Conservation (phyloP, 371 early-diverging fungal species). For the Mortierella polycephala region DNA sequence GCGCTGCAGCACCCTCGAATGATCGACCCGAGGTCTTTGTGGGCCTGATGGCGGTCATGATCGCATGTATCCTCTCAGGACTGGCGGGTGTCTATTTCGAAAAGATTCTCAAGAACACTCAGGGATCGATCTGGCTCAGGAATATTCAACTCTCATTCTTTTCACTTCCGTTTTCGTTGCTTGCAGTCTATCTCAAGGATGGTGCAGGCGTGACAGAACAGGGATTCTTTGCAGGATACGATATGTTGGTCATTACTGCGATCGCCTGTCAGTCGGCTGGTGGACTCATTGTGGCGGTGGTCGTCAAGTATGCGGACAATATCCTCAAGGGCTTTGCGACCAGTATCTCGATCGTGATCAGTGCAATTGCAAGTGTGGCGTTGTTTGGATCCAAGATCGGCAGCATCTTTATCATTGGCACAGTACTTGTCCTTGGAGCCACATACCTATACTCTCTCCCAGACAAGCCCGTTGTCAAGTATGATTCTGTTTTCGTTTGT, state of each 20-base stretch:
- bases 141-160: conserved; percentile 91
- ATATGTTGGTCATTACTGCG: conserved; percentile 76
- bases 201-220: conserved; percentile 74
- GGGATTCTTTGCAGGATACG: conserved; percentile 94
- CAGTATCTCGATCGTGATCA: conserved; percentile 92
- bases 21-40: conserved; percentile 58
- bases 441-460: conserved; percentile 81
- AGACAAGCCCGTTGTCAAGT: conserved; percentile 53
- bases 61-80: conserved; percentile 92
- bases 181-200: conserved; percentile 79
- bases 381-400: conserved; percentile 83
- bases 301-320: conserved; percentile 97
- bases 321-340: conserved; percentile 97
- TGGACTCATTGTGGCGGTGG: conserved; percentile 93
- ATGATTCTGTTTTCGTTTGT: conserved; percentile 7
- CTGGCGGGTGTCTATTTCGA: conserved; percentile 97
- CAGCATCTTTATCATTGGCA: conserved; percentile 78
- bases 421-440: conserved; percentile 79
- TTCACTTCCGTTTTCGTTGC: conserved; percentile 72
- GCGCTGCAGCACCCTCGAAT: conserved; percentile 15
- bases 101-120: conserved; percentile 77
- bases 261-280: conserved; percentile 91
- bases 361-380: conserved; percentile 76
- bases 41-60: conserved; percentile 80
- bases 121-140: conserved; percentile 83